Conservation (phyloP, 495 filamentous ascomycete species). For the Aspergillus incahuasiensis region DNA sequence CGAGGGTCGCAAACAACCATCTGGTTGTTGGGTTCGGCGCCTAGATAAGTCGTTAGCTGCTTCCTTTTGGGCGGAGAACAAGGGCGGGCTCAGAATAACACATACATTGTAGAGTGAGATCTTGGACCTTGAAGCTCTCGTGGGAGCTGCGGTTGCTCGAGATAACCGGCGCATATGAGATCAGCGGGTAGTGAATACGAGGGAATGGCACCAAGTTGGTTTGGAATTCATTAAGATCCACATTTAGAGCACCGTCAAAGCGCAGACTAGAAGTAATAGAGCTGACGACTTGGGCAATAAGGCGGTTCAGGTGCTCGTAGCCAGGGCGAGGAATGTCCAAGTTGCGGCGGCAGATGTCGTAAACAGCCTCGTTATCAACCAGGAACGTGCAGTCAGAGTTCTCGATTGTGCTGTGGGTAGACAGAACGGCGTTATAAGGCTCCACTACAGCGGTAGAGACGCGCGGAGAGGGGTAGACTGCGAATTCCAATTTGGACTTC, state of each 20-base stretch:
- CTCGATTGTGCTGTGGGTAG: slow-evolving; percentile 90
- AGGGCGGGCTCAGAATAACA: neutral
- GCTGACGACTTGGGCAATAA: slow-evolving; percentile 89
- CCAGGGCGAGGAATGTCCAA: slow-evolving; percentile 81
- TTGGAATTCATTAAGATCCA: slow-evolving; percentile 92
- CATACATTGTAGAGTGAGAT: slow-evolving; percentile 81
- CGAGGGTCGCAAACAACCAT: slow-evolving; percentile 93
- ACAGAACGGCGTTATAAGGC: slow-evolving; percentile 89
- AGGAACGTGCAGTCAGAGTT: slow-evolving; percentile 91
- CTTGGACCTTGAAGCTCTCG: slow-evolving; percentile 87
- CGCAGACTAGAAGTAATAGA: slow-evolving; percentile 87
- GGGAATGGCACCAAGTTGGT: slow-evolving; percentile 91
- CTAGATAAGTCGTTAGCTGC: slow-evolving; percentile 27
- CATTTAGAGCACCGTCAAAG: slow-evolving; percentile 87
- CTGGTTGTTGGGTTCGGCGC: slow-evolving; percentile 93
- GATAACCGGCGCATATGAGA: slow-evolving; percentile 85
- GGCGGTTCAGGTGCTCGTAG: slow-evolving; percentile 83
- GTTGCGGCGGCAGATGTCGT: slow-evolving; percentile 87
- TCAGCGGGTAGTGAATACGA: slow-evolving; percentile 86
- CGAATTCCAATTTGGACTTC: slow-evolving; percentile 93
- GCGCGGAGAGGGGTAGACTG: slow-evolving; percentile 80
- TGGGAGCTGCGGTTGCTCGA: slow-evolving; percentile 76
- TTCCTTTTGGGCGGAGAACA: neutral
- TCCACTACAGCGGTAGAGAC: slow-evolving; percentile 86
- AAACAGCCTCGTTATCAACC: slow-evolving; percentile 90